These are phyloP conservation scores for Austroboletus novae-zelandiae DNA, from an alignment of 1,284 basidiomycete genomes.

Conservation along the genomic window DNA sequence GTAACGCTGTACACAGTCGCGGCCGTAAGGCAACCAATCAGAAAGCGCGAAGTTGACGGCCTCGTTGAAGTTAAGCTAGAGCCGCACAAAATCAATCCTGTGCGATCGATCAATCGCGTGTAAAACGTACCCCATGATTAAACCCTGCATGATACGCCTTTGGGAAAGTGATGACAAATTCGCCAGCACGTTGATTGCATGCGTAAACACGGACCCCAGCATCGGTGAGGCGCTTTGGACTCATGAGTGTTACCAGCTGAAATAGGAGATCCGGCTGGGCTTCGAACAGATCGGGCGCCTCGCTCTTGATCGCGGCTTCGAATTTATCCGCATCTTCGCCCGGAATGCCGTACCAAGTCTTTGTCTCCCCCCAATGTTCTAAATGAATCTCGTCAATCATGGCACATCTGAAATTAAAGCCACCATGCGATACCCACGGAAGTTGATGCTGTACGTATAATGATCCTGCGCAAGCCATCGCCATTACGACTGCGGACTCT, in stretches of 20 bases:
- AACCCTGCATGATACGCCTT: constrained; percentile 99
- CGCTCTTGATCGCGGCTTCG: constrained; percentile 91
- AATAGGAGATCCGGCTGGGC: constrained; percentile 96
- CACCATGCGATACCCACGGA: constrained; percentile 59
- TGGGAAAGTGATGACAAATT: constrained; percentile 97
- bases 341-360: constrained; percentile 99
- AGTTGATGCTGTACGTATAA: constrained; percentile 96
- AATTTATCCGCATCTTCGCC: constrained; percentile 94
- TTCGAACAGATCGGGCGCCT: constrained; percentile 98
- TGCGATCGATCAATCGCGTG: constrained; percentile 24
- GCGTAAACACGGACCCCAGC: constrained; percentile 94
- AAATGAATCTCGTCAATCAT: constrained; percentile 24
- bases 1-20: constrained; percentile 87
- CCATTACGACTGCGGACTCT: constrained; percentile 19
- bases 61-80: constrained; percentile 95
- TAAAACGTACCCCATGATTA: constrained; percentile 85
- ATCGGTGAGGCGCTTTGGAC: constrained; percentile 81
- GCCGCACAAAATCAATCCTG: constrained; percentile 25
- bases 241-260: constrained; percentile 98
- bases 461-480: constrained; percentile 67
- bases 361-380: constrained; percentile 99
- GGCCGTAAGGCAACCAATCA: constrained; percentile 89
- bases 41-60: constrained; percentile 99
- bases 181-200: constrained; percentile 95
- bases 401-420: constrained; percentile 14